phyloP scores from a whole-genome alignment of 108 stramenopile species.

The Licmophora abbreviata region DNA sequence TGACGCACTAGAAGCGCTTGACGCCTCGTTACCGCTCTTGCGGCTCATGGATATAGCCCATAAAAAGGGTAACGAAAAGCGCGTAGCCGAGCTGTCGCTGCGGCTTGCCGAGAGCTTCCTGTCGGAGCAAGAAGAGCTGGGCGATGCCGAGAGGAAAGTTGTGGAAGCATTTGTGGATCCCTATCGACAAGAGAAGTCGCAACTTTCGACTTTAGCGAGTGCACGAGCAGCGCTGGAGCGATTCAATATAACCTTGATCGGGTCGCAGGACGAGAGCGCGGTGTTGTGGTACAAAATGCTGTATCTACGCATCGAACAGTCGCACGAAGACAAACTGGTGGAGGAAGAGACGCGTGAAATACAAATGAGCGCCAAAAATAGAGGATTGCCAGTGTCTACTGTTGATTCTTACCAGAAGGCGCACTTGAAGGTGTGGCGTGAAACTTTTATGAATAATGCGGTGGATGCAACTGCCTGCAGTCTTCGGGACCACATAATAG shows the following conservation, averaged over 20 bases:
- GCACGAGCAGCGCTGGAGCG: background rate
- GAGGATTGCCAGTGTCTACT: background rate
- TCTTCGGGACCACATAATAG: too few species aligned
- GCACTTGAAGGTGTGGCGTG: slow-evolving; percentile 1
- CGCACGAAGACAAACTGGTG: slow-evolving; percentile 15
- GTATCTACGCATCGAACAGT: slow-evolving; percentile 8
- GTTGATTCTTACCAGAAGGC: background rate
- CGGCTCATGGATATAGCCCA: slow-evolving; percentile 50
- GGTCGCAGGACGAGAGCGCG: background rate
- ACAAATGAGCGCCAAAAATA: slow-evolving; percentile 8
- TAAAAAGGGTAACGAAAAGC: slow-evolving; percentile 42
- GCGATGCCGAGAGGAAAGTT: background rate
- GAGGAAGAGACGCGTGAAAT: slow-evolving; percentile 12
- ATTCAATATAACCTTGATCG: slow-evolving; percentile 3
- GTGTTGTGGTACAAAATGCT: background rate
- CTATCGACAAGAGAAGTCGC: slow-evolving; percentile 7
- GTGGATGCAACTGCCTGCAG: too few species aligned
- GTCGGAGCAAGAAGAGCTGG: slow-evolving; percentile 5
- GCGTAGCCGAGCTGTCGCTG: slow-evolving; percentile 37
- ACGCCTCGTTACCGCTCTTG: slow-evolving; percentile 31
- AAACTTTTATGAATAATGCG: background rate
- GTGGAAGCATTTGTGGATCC: too few species aligned
- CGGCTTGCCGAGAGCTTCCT: slow-evolving; percentile 32
- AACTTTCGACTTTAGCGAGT: slow-evolving; percentile 7
- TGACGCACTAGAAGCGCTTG: slow-evolving; percentile 3